A percentile compares a stretch with the other conserved stretches of the same genome.
Evolutionary conservation across 805 yeast species (phyloP).

Genomic region (Candida tammaniensis): DNA sequence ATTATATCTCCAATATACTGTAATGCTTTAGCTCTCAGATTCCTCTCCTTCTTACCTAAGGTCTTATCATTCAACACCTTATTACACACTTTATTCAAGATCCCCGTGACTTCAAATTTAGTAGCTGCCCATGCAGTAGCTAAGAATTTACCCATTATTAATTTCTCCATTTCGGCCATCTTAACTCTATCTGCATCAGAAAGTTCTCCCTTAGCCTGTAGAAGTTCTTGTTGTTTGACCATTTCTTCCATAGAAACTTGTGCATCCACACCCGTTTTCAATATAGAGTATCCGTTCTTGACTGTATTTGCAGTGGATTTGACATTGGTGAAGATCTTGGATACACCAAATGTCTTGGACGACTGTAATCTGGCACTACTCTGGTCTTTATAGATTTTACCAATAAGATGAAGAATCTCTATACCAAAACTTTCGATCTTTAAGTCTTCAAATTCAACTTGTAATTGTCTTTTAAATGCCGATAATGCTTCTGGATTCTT

Average conservation of each 20-base stretch:
- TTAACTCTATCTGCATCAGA: slow-evolving; percentile 34
- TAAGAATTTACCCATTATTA: slow-evolving; percentile 81
- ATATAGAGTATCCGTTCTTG: slow-evolving; percentile 77
- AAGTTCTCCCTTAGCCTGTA: slow-evolving; percentile 26
- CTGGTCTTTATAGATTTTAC: slow-evolving; percentile 71
- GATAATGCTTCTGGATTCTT: slow-evolving; percentile 58
- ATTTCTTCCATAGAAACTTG: slow-evolving; percentile 69
- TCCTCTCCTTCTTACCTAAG: slow-evolving; percentile 58
- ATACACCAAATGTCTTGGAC: slow-evolving; percentile 79
- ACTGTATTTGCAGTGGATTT: slow-evolving; percentile 83
- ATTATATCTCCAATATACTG: slow-evolving; percentile 69
- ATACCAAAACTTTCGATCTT: slow-evolving; percentile 95
- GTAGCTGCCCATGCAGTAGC: slow-evolving; percentile 97
- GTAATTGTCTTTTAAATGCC: slow-evolving; percentile 52
- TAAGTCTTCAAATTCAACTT: slow-evolving; percentile 68
- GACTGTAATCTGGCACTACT: slow-evolving; percentile 73
- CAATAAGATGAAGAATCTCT: slow-evolving; percentile 80
- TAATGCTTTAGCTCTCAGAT: slow-evolving; percentile 77
- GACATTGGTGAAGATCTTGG: slow-evolving; percentile 76
- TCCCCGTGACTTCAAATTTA: slow-evolving; percentile 81
- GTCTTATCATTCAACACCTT: slow-evolving; percentile 51
- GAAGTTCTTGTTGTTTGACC: slow-evolving; percentile 62
- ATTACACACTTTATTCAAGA: slow-evolving; percentile 71
- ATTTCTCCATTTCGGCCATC: slow-evolving; percentile 72
- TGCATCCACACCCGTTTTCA: slow-evolving; percentile 85